A percentile compares a stretch with the other conserved stretches of the same genome.
phyloP scores from a whole-genome alignment of 345 rosid genomes.

The Eucalyptus regnans region DNA sequence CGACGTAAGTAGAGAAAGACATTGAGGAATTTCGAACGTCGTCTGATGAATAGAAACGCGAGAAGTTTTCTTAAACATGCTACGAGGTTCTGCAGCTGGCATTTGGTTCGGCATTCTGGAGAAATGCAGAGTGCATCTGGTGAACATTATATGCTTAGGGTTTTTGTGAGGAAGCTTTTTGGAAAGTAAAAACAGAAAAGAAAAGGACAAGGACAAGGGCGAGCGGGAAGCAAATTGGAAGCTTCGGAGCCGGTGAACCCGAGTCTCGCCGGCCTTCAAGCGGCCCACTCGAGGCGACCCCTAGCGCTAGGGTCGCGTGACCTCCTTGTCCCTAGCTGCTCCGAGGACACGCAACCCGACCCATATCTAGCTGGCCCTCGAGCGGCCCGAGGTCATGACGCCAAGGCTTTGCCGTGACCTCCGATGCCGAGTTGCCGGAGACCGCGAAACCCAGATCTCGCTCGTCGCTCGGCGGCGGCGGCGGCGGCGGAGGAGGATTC shows the following conservation, averaged over 20 bases:
- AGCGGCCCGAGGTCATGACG: too few species aligned
- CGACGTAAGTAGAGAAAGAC: neutral
- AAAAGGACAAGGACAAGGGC: neutral
- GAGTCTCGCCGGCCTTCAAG: neutral
- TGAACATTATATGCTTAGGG: neutral
- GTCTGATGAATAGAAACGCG: neutral
- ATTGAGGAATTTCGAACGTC: neutral
- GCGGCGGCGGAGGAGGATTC: neutral
- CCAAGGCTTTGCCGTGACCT: too few species aligned
- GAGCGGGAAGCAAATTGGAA: neutral
- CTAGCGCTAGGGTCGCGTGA: neutral
- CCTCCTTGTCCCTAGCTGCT: neutral
- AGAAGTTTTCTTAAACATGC: neutral
- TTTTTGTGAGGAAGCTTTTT: accelerated
- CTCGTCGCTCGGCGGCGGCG: neutral
- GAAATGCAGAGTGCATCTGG: neutral
- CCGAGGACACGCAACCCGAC: too few species aligned
- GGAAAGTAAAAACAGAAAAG: neutral
- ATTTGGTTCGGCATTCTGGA: neutral
- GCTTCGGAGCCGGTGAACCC: neutral
- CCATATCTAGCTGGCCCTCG: too few species aligned
- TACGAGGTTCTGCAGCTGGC: neutral
- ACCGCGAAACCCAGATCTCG: neutral
- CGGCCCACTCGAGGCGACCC: neutral
- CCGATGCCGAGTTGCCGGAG: neutral